Evolutionary conservation across 495 filamentous ascomycete genomes (phyloP).

Genomic region (Xylaria acuta): DNA sequence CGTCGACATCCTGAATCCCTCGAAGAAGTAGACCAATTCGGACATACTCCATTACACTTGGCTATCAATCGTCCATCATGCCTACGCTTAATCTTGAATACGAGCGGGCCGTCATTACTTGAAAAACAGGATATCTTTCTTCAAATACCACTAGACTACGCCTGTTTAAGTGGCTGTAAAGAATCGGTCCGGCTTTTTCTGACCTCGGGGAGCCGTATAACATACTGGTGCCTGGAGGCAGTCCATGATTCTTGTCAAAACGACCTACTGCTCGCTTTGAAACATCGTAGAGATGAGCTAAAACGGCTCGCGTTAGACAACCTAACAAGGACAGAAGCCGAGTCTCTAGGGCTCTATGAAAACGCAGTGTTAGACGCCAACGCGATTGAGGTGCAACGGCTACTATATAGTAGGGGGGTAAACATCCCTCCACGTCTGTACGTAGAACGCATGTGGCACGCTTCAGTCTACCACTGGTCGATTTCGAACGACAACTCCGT

Average conservation of each 20-base stretch:
- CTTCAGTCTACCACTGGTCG: neutral
- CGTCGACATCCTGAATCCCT: neutral
- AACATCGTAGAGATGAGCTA: slow-evolving; percentile 9
- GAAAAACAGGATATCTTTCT: neutral
- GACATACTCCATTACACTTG: neutral
- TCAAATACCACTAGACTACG: neutral
- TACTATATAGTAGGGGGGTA: neutral
- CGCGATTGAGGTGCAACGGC: neutral
- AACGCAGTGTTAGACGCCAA: neutral
- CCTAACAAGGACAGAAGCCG: neutral
- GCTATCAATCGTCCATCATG: neutral
- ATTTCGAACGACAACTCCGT: neutral
- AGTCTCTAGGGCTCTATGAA: neutral
- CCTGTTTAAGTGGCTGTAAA: neutral
- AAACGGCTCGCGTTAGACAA: neutral
- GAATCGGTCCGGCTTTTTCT: neutral
- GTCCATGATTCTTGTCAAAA: neutral
- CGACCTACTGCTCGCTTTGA: neutral
- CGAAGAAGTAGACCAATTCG: neutral
- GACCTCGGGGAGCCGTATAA: neutral
- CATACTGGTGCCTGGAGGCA: neutral
- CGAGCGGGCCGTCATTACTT: neutral
- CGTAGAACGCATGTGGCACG: neutral
- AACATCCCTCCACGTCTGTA: neutral
- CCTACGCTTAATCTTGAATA: neutral